These are phyloP conservation scores for Botrytis deweyae DNA, from an alignment of 2,329 filamentous ascomycete genomes.

Conservation along the genomic window DNA sequence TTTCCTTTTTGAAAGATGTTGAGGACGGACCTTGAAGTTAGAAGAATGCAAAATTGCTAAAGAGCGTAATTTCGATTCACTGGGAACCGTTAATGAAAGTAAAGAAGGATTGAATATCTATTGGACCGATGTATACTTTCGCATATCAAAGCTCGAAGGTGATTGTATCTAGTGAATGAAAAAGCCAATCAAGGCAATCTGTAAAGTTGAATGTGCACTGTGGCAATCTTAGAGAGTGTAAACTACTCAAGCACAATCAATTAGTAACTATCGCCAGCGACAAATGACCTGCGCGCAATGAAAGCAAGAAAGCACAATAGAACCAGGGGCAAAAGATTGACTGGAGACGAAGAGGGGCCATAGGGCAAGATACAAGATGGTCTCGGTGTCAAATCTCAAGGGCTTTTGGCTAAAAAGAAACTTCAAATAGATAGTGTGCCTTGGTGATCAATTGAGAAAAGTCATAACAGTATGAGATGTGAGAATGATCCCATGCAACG, in stretches of 20 bases:
- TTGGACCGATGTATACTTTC: slow-evolving; percentile 26
- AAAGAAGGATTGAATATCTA: slow-evolving; percentile 31
- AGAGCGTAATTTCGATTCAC: slow-evolving; percentile 36
- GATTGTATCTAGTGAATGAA: slow-evolving; percentile 21
- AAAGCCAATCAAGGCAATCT: background rate
- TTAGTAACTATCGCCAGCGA: slow-evolving; percentile 27
- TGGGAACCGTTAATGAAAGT: slow-evolving; percentile 33
- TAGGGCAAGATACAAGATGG: slow-evolving; percentile 12
- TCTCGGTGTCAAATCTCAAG: slow-evolving; percentile 1
- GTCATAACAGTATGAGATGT: background rate
- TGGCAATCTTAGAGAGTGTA: background rate
- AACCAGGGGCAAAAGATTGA: slow-evolving; percentile 14
- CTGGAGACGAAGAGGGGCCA: slow-evolving; percentile 9
- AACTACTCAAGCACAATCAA: slow-evolving; percentile 18
- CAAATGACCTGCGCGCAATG: slow-evolving; percentile 24
- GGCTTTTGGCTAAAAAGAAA: background rate
- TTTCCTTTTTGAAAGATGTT: slow-evolving; percentile 20
- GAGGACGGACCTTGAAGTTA: slow-evolving; percentile 30
- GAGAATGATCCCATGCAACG: background rate
- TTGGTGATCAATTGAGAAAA: background rate
- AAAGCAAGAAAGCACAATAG: slow-evolving; percentile 12
- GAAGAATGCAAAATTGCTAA: slow-evolving; percentile 29
- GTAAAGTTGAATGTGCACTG: background rate
- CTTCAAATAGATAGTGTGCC: slow-evolving; percentile 4
- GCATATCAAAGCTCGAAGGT: slow-evolving; percentile 27